These are phyloP conservation scores for Mycena galericulata DNA, from an alignment of 768 basidiomycete species.

Conservation along the genomic window DNA sequence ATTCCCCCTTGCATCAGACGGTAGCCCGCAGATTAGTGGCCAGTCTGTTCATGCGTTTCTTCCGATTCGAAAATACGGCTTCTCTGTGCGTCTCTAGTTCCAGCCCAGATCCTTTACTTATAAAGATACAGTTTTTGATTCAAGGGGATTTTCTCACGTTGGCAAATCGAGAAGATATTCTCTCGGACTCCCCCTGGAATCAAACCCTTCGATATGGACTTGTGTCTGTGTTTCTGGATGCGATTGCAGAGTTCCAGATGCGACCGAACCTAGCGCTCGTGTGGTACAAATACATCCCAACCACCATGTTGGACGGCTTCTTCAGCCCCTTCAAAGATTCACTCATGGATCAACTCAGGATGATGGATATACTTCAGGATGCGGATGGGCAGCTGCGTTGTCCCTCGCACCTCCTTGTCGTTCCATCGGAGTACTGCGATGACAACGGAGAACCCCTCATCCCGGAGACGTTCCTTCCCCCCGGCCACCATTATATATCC, in stretches of 20 bases:
- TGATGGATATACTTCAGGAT: conserved; percentile 32
- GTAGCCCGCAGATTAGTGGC: background rate
- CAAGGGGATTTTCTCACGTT: conserved; percentile 46
- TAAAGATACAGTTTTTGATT: conserved; percentile 39
- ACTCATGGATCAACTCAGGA: conserved; percentile 25
- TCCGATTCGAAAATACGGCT: conserved; percentile 16
- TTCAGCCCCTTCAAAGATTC: conserved; percentile 22
- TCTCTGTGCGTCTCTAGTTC: conserved; percentile 10
- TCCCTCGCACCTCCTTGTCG: conserved; percentile 5
- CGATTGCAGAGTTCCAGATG: conserved; percentile 33
- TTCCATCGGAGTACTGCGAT: background rate
- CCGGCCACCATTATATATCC: background rate
- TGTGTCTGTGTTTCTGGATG: conserved; percentile 35
- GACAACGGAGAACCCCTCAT: background rate
- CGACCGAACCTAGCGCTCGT: conserved; percentile 31
- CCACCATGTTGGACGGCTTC: conserved; percentile 28
- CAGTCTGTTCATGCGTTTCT: conserved; percentile 23
- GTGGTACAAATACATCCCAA: conserved; percentile 43
- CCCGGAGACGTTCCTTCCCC: background rate
- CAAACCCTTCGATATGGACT: conserved; percentile 33
- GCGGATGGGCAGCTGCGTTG: conserved; percentile 20
- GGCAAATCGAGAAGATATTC: conserved; percentile 42
- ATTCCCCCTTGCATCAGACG: background rate
- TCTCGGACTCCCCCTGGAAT: conserved; percentile 40
- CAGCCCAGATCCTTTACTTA: background rate